Evolutionary conservation across 768 basidiomycete genomes (phyloP).

Genomic region (Pholiota microspora): DNA sequence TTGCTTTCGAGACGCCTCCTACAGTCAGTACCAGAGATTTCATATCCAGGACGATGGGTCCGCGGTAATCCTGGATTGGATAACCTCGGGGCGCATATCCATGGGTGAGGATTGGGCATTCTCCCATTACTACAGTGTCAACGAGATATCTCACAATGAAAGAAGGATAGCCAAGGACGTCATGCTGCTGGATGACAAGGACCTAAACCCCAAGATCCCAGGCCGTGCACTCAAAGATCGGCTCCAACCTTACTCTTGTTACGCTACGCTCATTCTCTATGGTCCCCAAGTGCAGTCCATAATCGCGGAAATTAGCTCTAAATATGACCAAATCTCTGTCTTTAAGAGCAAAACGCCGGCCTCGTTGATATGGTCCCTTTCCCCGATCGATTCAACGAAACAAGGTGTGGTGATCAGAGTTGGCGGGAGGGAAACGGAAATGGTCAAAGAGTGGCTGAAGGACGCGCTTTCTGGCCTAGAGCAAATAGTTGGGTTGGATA

Average conservation of each 20-base stretch:
- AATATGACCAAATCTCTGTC: constrained; percentile 58
- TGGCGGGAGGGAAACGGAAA: constrained; percentile 76
- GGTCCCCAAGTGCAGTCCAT: constrained; percentile 60
- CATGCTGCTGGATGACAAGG: constrained; percentile 64
- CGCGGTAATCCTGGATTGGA: constrained; percentile 83
- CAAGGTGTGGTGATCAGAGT: constrained; percentile 63
- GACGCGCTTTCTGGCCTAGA: constrained; percentile 50
- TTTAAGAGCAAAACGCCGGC: constrained; percentile 59
- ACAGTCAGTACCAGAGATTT: constrained; percentile 84
- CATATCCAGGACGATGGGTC: constrained; percentile 58
- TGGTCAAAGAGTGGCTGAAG: constrained; percentile 68
- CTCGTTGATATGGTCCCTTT: constrained; percentile 82
- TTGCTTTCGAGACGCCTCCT: constrained; percentile 82
- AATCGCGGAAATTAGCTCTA: constrained; percentile 42
- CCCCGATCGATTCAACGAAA: constrained; percentile 43
- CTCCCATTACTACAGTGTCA: constrained; percentile 78
- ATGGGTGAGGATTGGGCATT: constrained; percentile 91
- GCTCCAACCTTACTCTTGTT: constrained; percentile 84
- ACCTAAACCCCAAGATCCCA: constrained; percentile 26
- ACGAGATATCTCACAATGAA: constrained; percentile 74
- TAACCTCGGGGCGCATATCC: constrained; percentile 83
- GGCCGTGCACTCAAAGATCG: constrained; percentile 53
- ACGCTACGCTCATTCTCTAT: constrained; percentile 80
- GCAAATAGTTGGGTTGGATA: constrained; percentile 57
- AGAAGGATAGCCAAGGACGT: constrained; percentile 73